Conservation (phyloP, 2,329 filamentous ascomycete genomes). For the Huntiella abstrusa region DNA sequence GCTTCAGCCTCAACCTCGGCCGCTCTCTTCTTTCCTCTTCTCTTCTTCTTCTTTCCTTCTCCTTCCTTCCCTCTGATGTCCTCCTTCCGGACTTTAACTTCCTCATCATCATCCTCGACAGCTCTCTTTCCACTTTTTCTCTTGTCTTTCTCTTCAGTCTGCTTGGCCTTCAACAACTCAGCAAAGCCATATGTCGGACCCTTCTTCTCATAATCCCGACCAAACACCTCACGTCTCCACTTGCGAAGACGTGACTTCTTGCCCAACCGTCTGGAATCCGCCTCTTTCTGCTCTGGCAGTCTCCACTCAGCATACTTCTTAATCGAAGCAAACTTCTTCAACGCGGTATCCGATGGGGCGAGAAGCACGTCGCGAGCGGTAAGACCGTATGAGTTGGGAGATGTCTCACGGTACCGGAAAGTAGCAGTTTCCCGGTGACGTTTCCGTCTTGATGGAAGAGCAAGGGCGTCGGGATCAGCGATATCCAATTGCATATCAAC, state of each 20-base stretch:
- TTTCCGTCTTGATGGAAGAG: slow-evolving; percentile 13
- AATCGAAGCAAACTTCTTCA: slow-evolving; percentile 81
- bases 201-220: slow-evolving; percentile 34
- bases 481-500: slow-evolving; percentile 68
- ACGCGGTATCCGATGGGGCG: slow-evolving; percentile 63
- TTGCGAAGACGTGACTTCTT: slow-evolving; percentile 84
- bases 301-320: slow-evolving; percentile 90
- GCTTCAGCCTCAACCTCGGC: slow-evolving; percentile 20
- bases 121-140: slow-evolving; percentile 3
- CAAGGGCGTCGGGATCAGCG: slow-evolving; percentile 41
- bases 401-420: slow-evolving; percentile 92
- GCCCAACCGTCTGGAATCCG: slow-evolving; percentile 70
- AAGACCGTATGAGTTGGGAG: slow-evolving; percentile 74
- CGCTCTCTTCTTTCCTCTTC: slow-evolving; percentile 32
- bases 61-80: slow-evolving; percentile 15
- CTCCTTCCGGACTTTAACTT: slow-evolving; percentile 18
- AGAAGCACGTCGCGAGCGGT: slow-evolving; percentile 76
- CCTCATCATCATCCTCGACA: slow-evolving; percentile 7
- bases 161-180: slow-evolving; percentile 16
- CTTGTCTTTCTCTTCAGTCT: slow-evolving; percentile 15
- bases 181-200: slow-evolving; percentile 42
- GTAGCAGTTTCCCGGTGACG: slow-evolving; percentile 16
- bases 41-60: slow-evolving; percentile 24
- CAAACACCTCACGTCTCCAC: slow-evolving; percentile 56
- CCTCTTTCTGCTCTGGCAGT: slow-evolving; percentile 72